phyloP scores from a whole-genome alignment of 2,329 filamentous ascomycete genomes.

The Exophiala spinifera region DNA sequence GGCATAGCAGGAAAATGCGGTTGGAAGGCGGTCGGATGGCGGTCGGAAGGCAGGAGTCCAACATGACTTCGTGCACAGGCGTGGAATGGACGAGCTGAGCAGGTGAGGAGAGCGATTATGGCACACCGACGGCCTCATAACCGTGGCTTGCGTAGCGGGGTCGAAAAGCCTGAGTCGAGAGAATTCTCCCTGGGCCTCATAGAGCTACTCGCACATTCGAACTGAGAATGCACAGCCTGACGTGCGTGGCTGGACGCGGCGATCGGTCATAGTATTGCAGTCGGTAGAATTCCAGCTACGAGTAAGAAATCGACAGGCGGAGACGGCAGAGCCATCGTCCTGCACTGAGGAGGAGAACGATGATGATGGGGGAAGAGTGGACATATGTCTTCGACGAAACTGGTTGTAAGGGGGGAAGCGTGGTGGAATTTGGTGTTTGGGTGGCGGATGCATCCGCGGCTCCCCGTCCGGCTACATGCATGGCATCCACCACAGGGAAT shows the following conservation, averaged over 20 bases:
- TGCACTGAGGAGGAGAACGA: not conserved
- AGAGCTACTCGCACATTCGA: not conserved
- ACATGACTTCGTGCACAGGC: not conserved
- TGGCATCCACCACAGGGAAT: conserved; percentile 4
- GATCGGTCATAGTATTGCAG: not conserved
- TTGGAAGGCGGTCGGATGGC: not conserved
- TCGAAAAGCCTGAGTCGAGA: not conserved
- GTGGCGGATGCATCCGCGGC: not conserved
- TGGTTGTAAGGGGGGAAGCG: not conserved
- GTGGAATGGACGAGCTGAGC: not conserved
- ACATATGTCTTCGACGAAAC: not conserved
- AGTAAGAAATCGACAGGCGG: not conserved
- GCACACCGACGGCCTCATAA: not conserved
- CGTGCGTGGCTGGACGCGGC: not conserved
- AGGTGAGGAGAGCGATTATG: not conserved
- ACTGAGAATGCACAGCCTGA: not conserved
- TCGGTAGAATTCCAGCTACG: not conserved
- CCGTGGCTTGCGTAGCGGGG: not conserved
- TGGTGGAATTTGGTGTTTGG: not conserved
- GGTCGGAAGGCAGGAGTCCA: not conserved
- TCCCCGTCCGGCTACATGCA: conserved; percentile 8
- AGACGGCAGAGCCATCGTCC: not conserved
- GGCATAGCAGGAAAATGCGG: not conserved
- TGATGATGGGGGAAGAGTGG: not conserved
- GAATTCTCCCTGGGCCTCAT: not conserved